phyloP scores from a whole-genome alignment of 2,329 filamentous ascomycete genomes.

The Fusarium burgessii region DNA sequence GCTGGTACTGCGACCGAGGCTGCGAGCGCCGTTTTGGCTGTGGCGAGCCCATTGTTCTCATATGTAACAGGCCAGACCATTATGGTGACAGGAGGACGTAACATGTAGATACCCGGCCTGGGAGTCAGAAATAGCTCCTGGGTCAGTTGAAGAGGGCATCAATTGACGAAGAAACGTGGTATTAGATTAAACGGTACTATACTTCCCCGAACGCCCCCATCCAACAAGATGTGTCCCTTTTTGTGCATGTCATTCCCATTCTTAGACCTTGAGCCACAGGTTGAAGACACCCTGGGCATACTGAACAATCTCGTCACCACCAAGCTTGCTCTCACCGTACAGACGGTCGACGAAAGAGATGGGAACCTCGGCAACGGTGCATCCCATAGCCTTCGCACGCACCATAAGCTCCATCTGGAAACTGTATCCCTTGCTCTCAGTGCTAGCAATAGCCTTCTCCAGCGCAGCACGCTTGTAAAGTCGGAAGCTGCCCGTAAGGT shows the following conservation, averaged over 20 bases:
- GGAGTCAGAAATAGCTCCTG: background rate
- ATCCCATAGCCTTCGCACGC: slow-evolving; percentile 94
- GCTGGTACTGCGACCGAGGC: slow-evolving; percentile 85
- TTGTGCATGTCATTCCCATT: slow-evolving; percentile 35
- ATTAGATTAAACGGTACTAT: slow-evolving; percentile 51
- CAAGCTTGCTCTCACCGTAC: slow-evolving; percentile 95
- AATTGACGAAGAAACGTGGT: slow-evolving; percentile 44
- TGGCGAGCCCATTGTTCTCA: slow-evolving; percentile 83
- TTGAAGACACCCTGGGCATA: slow-evolving; percentile 88
- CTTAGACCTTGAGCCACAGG: slow-evolving; percentile 81
- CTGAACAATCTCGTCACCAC: slow-evolving; percentile 94
- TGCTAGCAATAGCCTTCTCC: slow-evolving; percentile 89
- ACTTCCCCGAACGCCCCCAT: slow-evolving; percentile 49
- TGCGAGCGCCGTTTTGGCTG: slow-evolving; percentile 79
- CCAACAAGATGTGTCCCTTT: slow-evolving; percentile 43
- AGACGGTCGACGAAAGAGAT: slow-evolving; percentile 96
- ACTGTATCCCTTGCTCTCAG: slow-evolving; percentile 95
- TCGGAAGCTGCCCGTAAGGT: slow-evolving; percentile 93
- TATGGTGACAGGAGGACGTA: slow-evolving; percentile 82
- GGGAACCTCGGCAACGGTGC: slow-evolving; percentile 92
- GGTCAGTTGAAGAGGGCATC: background rate
- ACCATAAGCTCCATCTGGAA: slow-evolving; percentile 99
- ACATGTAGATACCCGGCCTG: slow-evolving; percentile 58
- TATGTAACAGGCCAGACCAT: slow-evolving; percentile 92
- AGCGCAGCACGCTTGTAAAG: slow-evolving; percentile 93